Evolutionary conservation across 2,329 filamentous ascomycete genomes (phyloP).

Genomic region (Dactylellina drechsleri): DNA sequence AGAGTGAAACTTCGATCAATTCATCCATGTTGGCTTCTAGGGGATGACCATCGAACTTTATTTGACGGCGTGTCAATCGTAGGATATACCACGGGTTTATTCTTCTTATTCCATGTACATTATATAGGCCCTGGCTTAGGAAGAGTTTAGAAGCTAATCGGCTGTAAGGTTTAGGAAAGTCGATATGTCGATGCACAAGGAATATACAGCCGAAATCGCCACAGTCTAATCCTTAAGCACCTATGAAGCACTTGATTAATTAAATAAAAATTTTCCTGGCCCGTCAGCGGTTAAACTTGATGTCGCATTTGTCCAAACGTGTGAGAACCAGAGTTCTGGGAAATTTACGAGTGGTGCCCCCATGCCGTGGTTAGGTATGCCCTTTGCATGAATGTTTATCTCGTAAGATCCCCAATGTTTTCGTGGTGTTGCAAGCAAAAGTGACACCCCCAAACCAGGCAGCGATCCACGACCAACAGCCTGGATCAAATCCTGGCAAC

Average conservation of each 20-base stretch:
- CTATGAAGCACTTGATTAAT: neutral
- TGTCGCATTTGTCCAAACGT: neutral
- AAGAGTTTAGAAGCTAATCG: neutral
- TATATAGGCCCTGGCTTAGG: too few species aligned
- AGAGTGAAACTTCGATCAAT: neutral
- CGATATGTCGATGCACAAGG: neutral
- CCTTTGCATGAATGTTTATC: neutral
- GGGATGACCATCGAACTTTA: too few species aligned
- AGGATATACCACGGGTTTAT: too few species aligned
- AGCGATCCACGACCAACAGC: slow-evolving; percentile 16
- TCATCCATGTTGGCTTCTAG: neutral
- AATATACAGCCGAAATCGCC: too few species aligned
- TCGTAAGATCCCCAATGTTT: too few species aligned
- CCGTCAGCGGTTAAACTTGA: slow-evolving; percentile 3
- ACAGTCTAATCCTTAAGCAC: too few species aligned
- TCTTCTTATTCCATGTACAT: too few species aligned
- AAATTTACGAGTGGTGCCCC: slow-evolving; percentile 2
- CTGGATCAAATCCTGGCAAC: slow-evolving; percentile 27
- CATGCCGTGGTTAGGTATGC: neutral
- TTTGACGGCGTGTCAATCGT: too few species aligned
- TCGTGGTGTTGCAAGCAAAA: neutral
- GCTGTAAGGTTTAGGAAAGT: neutral
- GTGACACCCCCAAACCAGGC: slow-evolving; percentile 19
- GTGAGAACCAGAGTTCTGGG: neutral
- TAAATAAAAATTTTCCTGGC: slow-evolving; percentile 7